phyloP scores from a whole-genome alignment of 2,329 filamentous ascomycete genomes.

The Ilyonectria robusta region DNA sequence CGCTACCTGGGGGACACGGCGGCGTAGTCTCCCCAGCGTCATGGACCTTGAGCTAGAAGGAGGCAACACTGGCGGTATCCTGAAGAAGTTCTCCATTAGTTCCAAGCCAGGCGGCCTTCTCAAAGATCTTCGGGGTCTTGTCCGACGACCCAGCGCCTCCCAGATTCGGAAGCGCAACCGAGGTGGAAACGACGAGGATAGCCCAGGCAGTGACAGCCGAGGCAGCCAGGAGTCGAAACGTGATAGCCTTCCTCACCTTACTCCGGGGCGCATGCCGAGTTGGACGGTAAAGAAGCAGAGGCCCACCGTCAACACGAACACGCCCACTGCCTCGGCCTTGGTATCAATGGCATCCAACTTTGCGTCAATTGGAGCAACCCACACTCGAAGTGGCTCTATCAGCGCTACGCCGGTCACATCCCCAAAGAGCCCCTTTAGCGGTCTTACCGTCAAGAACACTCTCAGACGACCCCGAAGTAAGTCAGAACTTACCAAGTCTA shows the following conservation, averaged over 20 bases:
- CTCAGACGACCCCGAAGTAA: conserved; percentile 71
- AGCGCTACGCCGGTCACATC: conserved; percentile 67
- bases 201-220: conserved; percentile 50
- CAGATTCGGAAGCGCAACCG: conserved; percentile 63
- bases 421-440: conserved; percentile 65
- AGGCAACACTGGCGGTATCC: conserved; percentile 70
- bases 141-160: conserved; percentile 64
- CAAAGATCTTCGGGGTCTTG: conserved; percentile 64
- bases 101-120: conserved; percentile 65
- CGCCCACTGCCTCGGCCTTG: conserved; percentile 66
- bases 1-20: conserved; percentile 79
- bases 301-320: conserved; percentile 66
- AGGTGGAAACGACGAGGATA: conserved; percentile 54
- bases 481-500: conserved; percentile 64
- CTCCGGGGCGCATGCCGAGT: conserved; percentile 65
- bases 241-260: conserved; percentile 61
- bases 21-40: conserved; percentile 73
- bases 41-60: conserved; percentile 69
- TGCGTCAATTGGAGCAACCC: conserved; percentile 69
- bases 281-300: conserved; percentile 64
- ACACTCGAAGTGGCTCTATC: conserved; percentile 73
- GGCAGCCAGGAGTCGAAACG: conserved; percentile 51
- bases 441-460: conserved; percentile 62
- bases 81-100: conserved; percentile 73
- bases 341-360: conserved; percentile 68